Evolutionary conservation across 2,329 filamentous ascomycete genomes (phyloP).

Genomic region (Penicillium sp.): DNA sequence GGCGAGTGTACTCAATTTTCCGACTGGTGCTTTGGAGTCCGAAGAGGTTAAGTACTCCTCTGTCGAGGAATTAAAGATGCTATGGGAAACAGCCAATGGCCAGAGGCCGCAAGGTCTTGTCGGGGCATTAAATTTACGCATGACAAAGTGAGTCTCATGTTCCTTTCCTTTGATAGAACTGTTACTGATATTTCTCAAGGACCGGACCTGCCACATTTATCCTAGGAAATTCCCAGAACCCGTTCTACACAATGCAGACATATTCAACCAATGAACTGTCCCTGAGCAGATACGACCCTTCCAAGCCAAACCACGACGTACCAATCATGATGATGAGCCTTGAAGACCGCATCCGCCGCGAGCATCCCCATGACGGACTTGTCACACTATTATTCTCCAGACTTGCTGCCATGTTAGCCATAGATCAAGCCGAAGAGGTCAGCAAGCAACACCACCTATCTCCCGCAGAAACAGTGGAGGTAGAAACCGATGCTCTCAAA

Average conservation of each 20-base stretch:
- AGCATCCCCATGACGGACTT: constrained; percentile 44
- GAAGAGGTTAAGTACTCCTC: constrained; percentile 40
- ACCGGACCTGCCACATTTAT: constrained; percentile 44
- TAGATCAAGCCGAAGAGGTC: constrained; percentile 46
- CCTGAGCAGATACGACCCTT: constrained; percentile 44
- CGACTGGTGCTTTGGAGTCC: constrained; percentile 36
- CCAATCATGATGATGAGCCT: constrained; percentile 47
- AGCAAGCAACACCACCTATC: constrained; percentile 42
- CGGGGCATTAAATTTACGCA: constrained; percentile 41
- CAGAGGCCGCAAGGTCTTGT: constrained; percentile 35
- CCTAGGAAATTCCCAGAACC: constrained; percentile 43
- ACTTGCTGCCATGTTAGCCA: constrained; percentile 50
- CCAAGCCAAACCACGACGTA: constrained; percentile 39
- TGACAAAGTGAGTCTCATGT: constrained; percentile 40
- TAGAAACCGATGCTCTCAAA: constrained; percentile 46
- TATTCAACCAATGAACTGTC: constrained; percentile 45
- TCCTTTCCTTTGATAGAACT: no score
- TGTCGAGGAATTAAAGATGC: constrained; percentile 37
- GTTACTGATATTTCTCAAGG: no score
- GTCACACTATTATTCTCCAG: constrained; percentile 50
- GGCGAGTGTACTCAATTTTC: constrained; percentile 44
- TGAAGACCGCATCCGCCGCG: constrained; percentile 39
- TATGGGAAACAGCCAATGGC: constrained; percentile 50
- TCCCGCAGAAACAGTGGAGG: constrained; percentile 42
- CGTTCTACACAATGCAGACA: constrained; percentile 48